phyloP scores from a whole-genome alignment of 2,329 filamentous ascomycete species.

The Ophiocordyceps camponoti-leonardi region DNA sequence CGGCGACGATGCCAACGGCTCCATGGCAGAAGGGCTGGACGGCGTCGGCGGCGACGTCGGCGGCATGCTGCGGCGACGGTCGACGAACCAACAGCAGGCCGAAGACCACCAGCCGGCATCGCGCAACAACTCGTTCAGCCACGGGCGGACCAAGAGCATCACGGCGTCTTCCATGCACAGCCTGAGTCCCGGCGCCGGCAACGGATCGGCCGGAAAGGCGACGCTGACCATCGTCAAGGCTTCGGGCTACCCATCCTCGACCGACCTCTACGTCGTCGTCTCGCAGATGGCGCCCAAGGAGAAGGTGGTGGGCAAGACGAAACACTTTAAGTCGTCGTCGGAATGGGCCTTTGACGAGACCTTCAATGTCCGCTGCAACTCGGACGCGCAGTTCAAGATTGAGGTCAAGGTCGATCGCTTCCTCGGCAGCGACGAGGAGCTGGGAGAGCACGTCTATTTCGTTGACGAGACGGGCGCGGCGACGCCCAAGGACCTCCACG shows the following conservation, averaged over 20 bases:
- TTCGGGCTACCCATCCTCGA: slow-evolving; percentile 54
- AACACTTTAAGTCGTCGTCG: slow-evolving; percentile 63
- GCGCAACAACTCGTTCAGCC: slow-evolving; percentile 15
- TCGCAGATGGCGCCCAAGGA: slow-evolving; percentile 49
- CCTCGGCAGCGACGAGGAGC: slow-evolving; percentile 65
- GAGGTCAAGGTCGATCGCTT: slow-evolving; percentile 72
- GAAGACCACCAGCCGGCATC: slow-evolving; percentile 11
- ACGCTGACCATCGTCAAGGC: slow-evolving; percentile 67
- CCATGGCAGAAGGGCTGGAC: slow-evolving; percentile 22
- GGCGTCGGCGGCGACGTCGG: slow-evolving; percentile 20
- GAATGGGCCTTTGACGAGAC: slow-evolving; percentile 57
- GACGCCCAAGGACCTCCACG: slow-evolving; percentile 54
- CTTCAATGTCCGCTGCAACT: slow-evolving; percentile 60
- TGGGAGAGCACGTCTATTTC: slow-evolving; percentile 80
- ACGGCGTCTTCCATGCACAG: slow-evolving; percentile 52
- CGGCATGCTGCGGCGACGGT: slow-evolving; percentile 22
- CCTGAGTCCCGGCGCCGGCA: slow-evolving; percentile 32
- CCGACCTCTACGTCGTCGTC: slow-evolving; percentile 65
- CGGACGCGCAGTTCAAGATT: slow-evolving; percentile 75
- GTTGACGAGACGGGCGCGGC: slow-evolving; percentile 62
- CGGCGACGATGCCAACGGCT: slow-evolving; percentile 34
- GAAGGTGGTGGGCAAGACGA: slow-evolving; percentile 82
- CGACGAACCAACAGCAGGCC: slow-evolving; percentile 16
- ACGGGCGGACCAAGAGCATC: slow-evolving; percentile 38
- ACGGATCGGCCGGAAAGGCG: slow-evolving; percentile 53